These are phyloP conservation scores for Jatropha multifida DNA, from an alignment of 441 rosid genomes.

Conservation along the genomic window DNA sequence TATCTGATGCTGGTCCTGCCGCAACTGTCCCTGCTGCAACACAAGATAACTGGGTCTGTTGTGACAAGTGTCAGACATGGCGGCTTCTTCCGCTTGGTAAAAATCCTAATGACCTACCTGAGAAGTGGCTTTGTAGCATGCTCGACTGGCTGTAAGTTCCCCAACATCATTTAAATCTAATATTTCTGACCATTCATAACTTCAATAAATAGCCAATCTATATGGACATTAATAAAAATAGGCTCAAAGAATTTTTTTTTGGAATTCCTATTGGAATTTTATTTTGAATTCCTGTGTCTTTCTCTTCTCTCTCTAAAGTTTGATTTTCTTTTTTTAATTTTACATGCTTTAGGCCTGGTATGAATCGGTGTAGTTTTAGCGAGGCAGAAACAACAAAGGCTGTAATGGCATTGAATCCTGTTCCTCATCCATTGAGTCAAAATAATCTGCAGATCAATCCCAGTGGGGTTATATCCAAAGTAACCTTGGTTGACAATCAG, in stretches of 20 bases:
- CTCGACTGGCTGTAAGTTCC: slow-evolving; percentile 96
- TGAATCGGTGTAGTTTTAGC: slow-evolving; percentile 66
- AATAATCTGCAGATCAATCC: slow-evolving; percentile 41
- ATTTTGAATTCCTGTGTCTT: background rate
- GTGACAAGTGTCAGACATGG: slow-evolving; percentile 94
- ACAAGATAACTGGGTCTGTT: slow-evolving; percentile 86
- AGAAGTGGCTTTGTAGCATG: slow-evolving; percentile 96
- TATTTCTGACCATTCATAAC: slow-evolving; percentile 11
- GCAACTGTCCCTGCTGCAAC: slow-evolving; percentile 52
- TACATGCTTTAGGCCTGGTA: slow-evolving; percentile 67
- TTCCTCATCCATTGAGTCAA: slow-evolving; percentile 48
- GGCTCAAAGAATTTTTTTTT: background rate
- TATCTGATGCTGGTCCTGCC: slow-evolving; percentile 47
- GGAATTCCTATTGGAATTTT: background rate
- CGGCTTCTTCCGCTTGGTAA: slow-evolving; percentile 86
- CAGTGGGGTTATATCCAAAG: slow-evolving; percentile 26
- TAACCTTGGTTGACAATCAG: slow-evolving; percentile 27
- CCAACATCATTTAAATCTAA: slow-evolving; percentile 8
- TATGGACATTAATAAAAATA: slow-evolving; percentile 13
- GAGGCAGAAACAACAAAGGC: slow-evolving; percentile 85
- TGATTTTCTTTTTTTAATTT: slow-evolving; percentile 34
- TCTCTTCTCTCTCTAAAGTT: slow-evolving; percentile 19
- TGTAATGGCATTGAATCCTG: slow-evolving; percentile 46
- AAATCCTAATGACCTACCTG: slow-evolving; percentile 65
- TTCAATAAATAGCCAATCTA: slow-evolving; percentile 15